These are phyloP conservation scores for Colletotrichum zoysiae DNA, from an alignment of 2,329 filamentous ascomycete genomes.

Conservation along the genomic window DNA sequence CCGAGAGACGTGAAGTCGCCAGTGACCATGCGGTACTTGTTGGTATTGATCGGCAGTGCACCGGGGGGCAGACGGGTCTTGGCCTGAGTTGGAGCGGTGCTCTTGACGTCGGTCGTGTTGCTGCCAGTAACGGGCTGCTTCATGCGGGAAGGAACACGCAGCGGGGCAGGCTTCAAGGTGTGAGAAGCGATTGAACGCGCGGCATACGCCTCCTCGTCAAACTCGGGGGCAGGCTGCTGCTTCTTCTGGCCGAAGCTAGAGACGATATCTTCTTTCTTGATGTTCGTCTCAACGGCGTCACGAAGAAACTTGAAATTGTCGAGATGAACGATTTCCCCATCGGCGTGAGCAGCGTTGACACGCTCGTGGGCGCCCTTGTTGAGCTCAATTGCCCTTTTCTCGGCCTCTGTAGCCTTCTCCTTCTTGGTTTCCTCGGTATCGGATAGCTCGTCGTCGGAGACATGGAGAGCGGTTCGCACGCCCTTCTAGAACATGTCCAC, in stretches of 20 bases:
- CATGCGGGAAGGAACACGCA: slow-evolving; percentile 35
- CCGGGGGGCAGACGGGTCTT: background rate
- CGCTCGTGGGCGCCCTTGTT: slow-evolving; percentile 25
- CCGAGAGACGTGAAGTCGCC: background rate
- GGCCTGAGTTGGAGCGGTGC: background rate
- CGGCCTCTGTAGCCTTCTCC: background rate
- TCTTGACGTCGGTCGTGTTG: background rate
- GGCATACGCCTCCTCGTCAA: slow-evolving; percentile 35
- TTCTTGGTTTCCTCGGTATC: slow-evolving; percentile 13
- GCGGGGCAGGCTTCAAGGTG: slow-evolving; percentile 39
- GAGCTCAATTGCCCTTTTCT: slow-evolving; percentile 4
- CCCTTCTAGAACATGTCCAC: slow-evolving; percentile 50
- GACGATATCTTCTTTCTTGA: slow-evolving; percentile 31
- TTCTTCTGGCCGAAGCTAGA: slow-evolving; percentile 12
- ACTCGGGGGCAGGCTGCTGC: background rate
- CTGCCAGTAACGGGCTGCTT: slow-evolving; percentile 1
- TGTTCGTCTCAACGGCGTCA: slow-evolving; percentile 19
- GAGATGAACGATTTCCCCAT: slow-evolving; percentile 10
- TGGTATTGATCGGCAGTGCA: background rate
- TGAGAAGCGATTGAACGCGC: slow-evolving; percentile 38
- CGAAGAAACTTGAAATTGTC: slow-evolving; percentile 23
- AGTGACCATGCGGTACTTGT: slow-evolving; percentile 10
- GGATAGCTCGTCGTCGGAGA: slow-evolving; percentile 49
- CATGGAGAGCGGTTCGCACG: slow-evolving; percentile 48
- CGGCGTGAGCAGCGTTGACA: slow-evolving; percentile 31